Percentiles rank a stretch among this genome's conserved stretches.
phyloP scores from a whole-genome alignment of 805 yeast species.

The Candida nitratophila region DNA sequence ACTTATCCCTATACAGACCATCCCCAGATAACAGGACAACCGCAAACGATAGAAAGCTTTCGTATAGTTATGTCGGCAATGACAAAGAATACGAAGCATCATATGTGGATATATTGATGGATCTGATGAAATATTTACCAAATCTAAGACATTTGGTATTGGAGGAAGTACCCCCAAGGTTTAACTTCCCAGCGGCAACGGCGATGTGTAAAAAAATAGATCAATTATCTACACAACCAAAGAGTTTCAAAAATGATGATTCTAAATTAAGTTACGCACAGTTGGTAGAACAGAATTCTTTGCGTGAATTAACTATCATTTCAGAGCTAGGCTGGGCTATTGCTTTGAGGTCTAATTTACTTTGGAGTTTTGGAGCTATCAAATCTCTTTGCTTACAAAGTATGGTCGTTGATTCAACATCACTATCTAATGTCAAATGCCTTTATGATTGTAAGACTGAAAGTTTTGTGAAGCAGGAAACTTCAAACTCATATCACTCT shows the following conservation, averaged over 20 bases:
- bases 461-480: slow-evolving; percentile 8
- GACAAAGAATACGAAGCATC: slow-evolving; percentile 12
- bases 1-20: slow-evolving; percentile 8
- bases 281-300: not conserved
- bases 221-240: not conserved
- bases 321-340: slow-evolving; percentile 47
- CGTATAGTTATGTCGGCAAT: slow-evolving; percentile 9
- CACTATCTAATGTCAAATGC: slow-evolving; percentile 20
- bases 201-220: not conserved
- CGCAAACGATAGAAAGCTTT: not conserved
- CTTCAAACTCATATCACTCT: slow-evolving; percentile 7
- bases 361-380: slow-evolving; percentile 39
- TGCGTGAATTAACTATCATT: slow-evolving; percentile 29
- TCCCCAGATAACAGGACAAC: not conserved
- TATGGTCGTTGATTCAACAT: slow-evolving; percentile 40
- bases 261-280: not conserved
- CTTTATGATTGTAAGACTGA: slow-evolving; percentile 1
- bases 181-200: slow-evolving; percentile 21
- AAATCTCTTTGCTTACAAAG: slow-evolving; percentile 36
- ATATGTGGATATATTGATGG: slow-evolving; percentile 31
- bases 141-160: slow-evolving; percentile 35
- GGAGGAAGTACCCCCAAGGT: slow-evolving; percentile 43
- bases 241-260: not conserved
- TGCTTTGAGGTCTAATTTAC: slow-evolving; percentile 40
- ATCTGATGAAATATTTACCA: slow-evolving; percentile 39